phyloP scores from a whole-genome alignment of 371 early-diverging fungal genomes.

The Mortierella sp. region DNA sequence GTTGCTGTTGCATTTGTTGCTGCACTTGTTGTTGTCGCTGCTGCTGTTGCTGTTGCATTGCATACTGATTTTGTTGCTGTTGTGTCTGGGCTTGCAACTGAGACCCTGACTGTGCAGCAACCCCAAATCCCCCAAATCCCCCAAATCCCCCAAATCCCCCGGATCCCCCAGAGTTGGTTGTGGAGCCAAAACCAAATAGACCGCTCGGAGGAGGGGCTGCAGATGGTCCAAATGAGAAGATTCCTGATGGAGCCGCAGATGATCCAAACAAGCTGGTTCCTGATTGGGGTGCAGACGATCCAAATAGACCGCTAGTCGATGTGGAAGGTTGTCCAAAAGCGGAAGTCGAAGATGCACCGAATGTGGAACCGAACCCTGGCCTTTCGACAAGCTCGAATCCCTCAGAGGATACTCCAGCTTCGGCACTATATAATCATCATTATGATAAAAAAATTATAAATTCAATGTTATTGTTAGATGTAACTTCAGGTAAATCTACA shows the following conservation, averaged over 20 bases:
- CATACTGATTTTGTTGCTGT: neutral
- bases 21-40: constrained; percentile 2
- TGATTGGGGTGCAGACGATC: neutral
- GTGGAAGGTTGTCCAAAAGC: neutral
- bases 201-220: neutral
- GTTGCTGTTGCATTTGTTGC: neutral
- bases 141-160: neutral
- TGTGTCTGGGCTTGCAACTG: neutral
- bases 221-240: constrained; percentile 6
- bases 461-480: neutral
- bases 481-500: neutral
- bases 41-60: neutral
- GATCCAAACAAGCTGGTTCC: neutral
- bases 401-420: neutral
- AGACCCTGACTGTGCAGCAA: neutral
- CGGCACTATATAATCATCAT: neutral
- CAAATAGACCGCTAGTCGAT: neutral
- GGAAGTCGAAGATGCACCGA: neutral
- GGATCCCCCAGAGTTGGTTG: neutral
- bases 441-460: neutral
- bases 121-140: neutral
- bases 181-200: neutral
- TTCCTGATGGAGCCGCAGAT: neutral
- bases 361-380: neutral
- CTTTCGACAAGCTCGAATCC: constrained; percentile 11